A percentile compares a stretch with the other conserved stretches of the same genome.
Conservation (phyloP, 73 alveolate species). For the Paramecium sonneborni region DNA sequence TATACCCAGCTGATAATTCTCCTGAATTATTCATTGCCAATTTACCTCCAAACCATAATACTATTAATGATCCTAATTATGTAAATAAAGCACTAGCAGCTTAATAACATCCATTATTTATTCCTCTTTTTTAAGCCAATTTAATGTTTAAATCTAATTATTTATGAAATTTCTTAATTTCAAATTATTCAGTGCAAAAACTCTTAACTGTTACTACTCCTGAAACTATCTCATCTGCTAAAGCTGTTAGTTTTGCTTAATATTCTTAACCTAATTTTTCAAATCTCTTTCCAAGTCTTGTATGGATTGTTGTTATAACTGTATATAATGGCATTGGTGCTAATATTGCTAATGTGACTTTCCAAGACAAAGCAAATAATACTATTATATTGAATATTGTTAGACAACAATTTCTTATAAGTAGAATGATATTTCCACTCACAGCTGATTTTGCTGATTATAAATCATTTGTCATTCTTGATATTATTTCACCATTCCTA, state of each 20-base stretch:
- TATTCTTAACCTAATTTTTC: constrained; percentile 60
- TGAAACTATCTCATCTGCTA: constrained; percentile 66
- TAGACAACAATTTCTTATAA: constrained; percentile 39
- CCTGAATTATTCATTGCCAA: constrained; percentile 11
- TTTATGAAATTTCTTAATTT: constrained; percentile 54
- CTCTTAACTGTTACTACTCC: constrained; percentile 65
- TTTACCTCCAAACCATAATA: constrained; percentile 65
- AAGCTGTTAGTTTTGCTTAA: constrained; percentile 48
- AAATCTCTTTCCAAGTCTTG: constrained; percentile 13
- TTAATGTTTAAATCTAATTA: background rate
- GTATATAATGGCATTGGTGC: constrained; percentile 55
- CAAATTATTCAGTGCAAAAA: constrained; percentile 59
- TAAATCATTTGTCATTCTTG: constrained; percentile 61
- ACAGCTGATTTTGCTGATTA: constrained; percentile 64
- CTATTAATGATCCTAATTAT: constrained; percentile 59
- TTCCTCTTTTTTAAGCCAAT: constrained; percentile 30
- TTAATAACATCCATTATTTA: constrained; percentile 51
- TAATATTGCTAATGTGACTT: constrained; percentile 59
- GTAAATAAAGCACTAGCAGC: constrained; percentile 45
- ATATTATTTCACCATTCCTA: constrained; percentile 61
- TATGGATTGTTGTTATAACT: constrained; percentile 38
- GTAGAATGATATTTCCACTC: constrained; percentile 55
- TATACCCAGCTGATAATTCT: constrained; percentile 45
- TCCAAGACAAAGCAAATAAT: constrained; percentile 59
- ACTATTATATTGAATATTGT: background rate